Percentiles rank a stretch among this genome's conserved stretches.
Evolutionary conservation across 306 rosid species (phyloP).

Genomic region (Sphenostylis stenocarpa): DNA sequence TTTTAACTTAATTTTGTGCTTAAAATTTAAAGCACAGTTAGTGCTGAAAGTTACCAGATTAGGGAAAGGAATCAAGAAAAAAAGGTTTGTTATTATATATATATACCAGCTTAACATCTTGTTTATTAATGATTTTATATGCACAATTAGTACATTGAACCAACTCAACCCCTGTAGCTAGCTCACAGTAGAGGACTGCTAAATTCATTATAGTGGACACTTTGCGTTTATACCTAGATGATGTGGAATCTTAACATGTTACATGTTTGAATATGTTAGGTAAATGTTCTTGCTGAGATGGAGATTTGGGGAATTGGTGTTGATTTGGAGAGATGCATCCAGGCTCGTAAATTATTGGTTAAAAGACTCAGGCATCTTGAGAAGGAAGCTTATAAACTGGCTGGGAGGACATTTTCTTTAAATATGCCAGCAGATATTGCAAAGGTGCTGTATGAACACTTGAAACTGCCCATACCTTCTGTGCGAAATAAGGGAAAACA

Average conservation of each 20-base stretch:
- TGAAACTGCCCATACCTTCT: slow-evolving; percentile 81
- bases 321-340: slow-evolving; percentile 86
- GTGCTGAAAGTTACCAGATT: not conserved
- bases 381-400: slow-evolving; percentile 85
- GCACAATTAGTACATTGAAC: not conserved
- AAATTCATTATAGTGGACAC: not conserved
- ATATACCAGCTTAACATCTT: not conserved
- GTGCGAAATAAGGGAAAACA: slow-evolving; percentile 73
- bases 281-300: slow-evolving; percentile 93
- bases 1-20: not conserved
- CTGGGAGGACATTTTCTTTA: slow-evolving; percentile 84
- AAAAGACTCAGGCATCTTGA: slow-evolving; percentile 77
- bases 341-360: slow-evolving; percentile 77
- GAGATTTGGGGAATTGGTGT: slow-evolving; percentile 96
- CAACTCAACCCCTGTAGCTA: not conserved
- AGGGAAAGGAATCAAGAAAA: not conserved
- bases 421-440: slow-evolving; percentile 88
- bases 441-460: slow-evolving; percentile 69
- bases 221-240: not conserved
- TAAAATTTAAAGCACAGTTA: not conserved
- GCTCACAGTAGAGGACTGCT: not conserved
- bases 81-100: not conserved
- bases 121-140: slow-evolving; percentile 5
- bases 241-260: not conserved
- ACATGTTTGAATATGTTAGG: slow-evolving; percentile 44